Evolutionary conservation across 345 rosid species (phyloP), one percentile per base, ranked within the genome.

Genomic region (Orychophragmus violaceus): DNA sequence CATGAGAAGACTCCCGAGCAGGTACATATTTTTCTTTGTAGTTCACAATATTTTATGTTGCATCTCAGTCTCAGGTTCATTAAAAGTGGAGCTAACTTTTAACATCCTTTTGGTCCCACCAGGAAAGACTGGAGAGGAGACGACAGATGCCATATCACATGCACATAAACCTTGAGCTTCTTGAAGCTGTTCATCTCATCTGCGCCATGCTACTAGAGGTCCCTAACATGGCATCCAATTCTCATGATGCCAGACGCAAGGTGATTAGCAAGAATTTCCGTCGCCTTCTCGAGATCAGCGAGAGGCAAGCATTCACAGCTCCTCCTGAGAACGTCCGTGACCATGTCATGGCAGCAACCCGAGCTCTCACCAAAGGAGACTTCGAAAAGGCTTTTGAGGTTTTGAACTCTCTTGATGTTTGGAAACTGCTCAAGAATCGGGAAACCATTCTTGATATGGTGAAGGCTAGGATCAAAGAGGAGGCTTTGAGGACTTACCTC

Each of bases 131-230:
- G 76, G 98, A 89, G 64, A 86, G 93, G 78, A 87, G 96, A 72
- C 86, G 89, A 18, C 95, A 89, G 70, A 89, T 92, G 96, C 98
- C 96, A 16, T 89, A 89, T 60, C 98, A 89, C 71, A 89, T 92
- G 98, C 96, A 92, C 85, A 87, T 92, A 52, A 92, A 89, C 78
- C 95, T 89, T n/a, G 98, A 92, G 79, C 91, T 87, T 48, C 82
- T 92, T 14, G 96, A 92, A 68, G 92, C 96, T 50, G 92, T 87
- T 51, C 96, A 92, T 77, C 85, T 92, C 53, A 84, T 81, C 12
- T 83, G 93, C 66, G 95, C 98, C 36, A 89, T 92, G 96, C 89
- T 92, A 14, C 87, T 92, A 30, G 98, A 92, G 77, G 96, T 91
- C 57, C 92, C 98, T 8, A 84, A 83, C 85, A 87, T 89, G 87